phyloP scores from a whole-genome alignment of 1,284 basidiomycete species.

The Sphaerobolus stellatus region DNA sequence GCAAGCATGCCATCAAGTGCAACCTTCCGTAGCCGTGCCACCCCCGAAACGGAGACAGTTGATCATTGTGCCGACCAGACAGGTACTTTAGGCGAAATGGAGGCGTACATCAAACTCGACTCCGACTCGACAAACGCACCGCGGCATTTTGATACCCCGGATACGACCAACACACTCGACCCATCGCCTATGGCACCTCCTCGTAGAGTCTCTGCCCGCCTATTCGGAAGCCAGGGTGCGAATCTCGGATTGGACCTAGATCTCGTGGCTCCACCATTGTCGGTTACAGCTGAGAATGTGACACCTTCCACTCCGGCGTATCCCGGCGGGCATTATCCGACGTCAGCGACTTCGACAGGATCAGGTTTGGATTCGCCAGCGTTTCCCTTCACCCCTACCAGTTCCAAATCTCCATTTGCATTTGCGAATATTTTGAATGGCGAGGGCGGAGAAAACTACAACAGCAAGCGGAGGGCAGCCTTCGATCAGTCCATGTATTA shows the following conservation, averaged over 20 bases:
- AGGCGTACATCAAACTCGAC: neutral
- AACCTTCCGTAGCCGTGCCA: no score
- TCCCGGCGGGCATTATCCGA: neutral
- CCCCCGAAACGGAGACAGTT: no score
- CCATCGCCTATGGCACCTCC: no score
- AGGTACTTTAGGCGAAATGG: no score
- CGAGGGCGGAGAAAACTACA: no score
- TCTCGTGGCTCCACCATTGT: neutral
- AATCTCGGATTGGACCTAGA: slow-evolving; percentile 8
- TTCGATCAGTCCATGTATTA: no score
- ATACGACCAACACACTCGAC: no score
- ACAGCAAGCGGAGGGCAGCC: no score
- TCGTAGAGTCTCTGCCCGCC: slow-evolving; percentile 1
- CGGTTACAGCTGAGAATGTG: neutral
- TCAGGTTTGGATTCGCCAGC: neutral
- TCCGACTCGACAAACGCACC: neutral
- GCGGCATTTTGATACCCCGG: neutral
- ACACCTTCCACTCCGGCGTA: neutral
- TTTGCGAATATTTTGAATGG: neutral
- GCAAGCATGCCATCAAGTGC: neutral
- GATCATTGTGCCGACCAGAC: no score
- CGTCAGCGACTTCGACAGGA: neutral
- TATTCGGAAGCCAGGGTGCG: slow-evolving; percentile 12
- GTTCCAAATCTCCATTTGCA: slow-evolving; percentile 1
- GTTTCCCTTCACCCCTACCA: neutral